Conservation (phyloP, 139 green algal species). For the Diplosphaera chodatii region DNA sequence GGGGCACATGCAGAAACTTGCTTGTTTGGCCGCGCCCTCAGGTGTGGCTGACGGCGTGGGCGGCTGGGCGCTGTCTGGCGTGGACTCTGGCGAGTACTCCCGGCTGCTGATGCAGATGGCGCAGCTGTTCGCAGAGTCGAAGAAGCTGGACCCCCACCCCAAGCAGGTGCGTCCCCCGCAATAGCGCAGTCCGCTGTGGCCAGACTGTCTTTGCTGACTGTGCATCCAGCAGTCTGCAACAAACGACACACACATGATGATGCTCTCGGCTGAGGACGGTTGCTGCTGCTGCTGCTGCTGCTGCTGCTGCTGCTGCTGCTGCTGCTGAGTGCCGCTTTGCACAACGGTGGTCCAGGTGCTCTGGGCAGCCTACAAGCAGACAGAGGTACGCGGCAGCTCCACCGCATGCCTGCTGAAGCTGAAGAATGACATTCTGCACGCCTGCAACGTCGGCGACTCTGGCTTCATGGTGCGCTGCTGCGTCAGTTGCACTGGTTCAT, state of each 20-base stretch:
- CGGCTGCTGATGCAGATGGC: constrained; percentile 69
- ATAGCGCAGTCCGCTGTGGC: too few species aligned
- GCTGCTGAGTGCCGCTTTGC: too few species aligned
- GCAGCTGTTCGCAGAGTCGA: constrained; percentile 20
- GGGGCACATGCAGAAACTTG: too few species aligned
- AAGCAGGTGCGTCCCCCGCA: too few species aligned
- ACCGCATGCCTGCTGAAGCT: constrained; percentile 80
- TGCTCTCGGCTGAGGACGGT: too few species aligned
- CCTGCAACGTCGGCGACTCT: constrained; percentile 83
- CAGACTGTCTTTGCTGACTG: too few species aligned
- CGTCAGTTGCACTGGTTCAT: too few species aligned
- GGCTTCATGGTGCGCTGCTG: constrained; percentile 39
- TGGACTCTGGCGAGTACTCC: constrained; percentile 80
- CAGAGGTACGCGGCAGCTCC: constrained; percentile 47
- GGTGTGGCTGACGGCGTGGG: background rate
- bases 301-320: too few species aligned
- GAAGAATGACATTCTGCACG: constrained; percentile 52
- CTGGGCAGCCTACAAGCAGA: constrained; percentile 16
- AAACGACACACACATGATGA: too few species aligned
- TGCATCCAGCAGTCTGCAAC: too few species aligned
- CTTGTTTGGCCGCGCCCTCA: too few species aligned
- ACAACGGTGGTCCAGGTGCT: background rate
- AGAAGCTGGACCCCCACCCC: constrained; percentile 17
- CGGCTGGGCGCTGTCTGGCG: constrained; percentile 17
- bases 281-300: too few species aligned